These are phyloP conservation scores for Cercospora sp. DNA, from an alignment of 2,329 filamentous ascomycete genomes.

Conservation along the genomic window DNA sequence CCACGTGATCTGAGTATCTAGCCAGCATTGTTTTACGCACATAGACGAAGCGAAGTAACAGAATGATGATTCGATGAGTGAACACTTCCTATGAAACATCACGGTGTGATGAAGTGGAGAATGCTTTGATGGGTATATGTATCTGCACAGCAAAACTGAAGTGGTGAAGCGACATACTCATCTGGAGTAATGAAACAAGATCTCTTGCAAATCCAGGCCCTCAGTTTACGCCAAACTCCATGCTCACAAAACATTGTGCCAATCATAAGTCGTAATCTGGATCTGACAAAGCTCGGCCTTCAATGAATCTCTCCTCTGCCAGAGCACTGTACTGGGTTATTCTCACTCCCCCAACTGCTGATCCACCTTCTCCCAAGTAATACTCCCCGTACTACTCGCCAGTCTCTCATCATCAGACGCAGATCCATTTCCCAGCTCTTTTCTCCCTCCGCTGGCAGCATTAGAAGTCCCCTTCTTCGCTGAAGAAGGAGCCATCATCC, in stretches of 20 bases:
- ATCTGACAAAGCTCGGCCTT: background rate
- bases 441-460: background rate
- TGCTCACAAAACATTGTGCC: background rate
- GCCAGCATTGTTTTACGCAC: background rate
- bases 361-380: constrained; percentile 51
- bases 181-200: background rate
- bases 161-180: background rate
- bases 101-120: background rate
- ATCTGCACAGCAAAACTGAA: background rate
- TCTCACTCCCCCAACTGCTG: constrained; percentile 22
- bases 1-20: background rate
- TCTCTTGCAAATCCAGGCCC: background rate
- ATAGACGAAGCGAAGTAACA: background rate
- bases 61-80: background rate
- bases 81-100: background rate
- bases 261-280: background rate
- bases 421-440: background rate
- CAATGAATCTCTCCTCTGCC: background rate
- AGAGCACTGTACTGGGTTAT: background rate
- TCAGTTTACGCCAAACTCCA: background rate
- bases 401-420: constrained; percentile 32
- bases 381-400: constrained; percentile 45
- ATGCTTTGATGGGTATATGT: background rate
- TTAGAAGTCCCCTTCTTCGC: constrained; percentile 10
- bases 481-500: constrained; percentile 75